Base-by-base conservation (phyloP, 345 rosid genomes). In the Microthlaspi erraticum region DNA sequence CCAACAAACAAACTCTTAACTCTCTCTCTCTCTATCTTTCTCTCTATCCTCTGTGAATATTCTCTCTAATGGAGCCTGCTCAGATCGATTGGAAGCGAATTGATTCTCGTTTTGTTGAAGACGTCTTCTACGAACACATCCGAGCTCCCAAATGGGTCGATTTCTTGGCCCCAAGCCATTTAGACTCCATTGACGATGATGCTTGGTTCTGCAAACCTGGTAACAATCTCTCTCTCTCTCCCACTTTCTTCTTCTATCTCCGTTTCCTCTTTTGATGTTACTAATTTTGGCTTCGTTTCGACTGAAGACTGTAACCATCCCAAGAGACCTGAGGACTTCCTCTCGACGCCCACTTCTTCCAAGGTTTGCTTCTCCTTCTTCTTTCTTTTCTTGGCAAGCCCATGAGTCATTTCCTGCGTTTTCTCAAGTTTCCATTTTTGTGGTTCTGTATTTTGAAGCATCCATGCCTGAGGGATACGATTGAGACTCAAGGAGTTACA, bases 191-290 rank as follows among this genome's bases (percentile, higher is more conserved):
- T 7, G 81, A 79, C 41, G 95, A 85, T 52, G 81, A 80, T 8
- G 78, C 88, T 64, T 91, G 96, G 95, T 94, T 91, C 82, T 94
- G 99, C 79, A 83, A 85, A 77, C 83, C 97, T 53, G 96, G 96
- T 89, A 75, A 36, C 48, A 36, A 20, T 10, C 14, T 20, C 17
- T 49, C 16, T 29, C 10, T 48, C 10, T 46, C 12, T 16, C 46
- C 12, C 29, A 26, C 29, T 12, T 42, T 58, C 34, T 66, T 11
- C 37, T 2, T 50, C 16, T 42, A 8, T n/a, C 10, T 46, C 5
- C 17, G 2, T 3, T 2, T 5, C 11, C 13, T 77, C 20, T 6
- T 5, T 10, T 43, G 6, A 10, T 44, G n/a, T 17, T 14, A 46
- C 42, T 57, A 37, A 1, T 51, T 19, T 20, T 42, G 54, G 8